Base-by-base conservation (phyloP, 2,329 filamentous ascomycete species). In the Exophiala aquamarina region DNA sequence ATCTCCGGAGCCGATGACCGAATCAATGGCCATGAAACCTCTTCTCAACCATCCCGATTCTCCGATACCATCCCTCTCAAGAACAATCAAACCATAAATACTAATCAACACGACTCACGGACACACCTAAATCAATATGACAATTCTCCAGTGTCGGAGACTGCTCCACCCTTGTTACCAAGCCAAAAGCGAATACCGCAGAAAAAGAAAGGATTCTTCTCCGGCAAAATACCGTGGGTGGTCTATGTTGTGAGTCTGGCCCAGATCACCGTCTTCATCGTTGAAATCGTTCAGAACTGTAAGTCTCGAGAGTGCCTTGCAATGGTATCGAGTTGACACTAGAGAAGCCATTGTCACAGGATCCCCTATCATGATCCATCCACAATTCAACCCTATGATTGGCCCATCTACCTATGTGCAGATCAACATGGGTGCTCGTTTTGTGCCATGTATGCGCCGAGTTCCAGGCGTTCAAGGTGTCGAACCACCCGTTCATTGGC, bases 341-440 rank as follows among this genome's bases (percentile, higher is more conserved):
- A 56, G 43, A 40, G 21, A 54, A 90, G 87, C 77, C 42, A 77
- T 86, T 58, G 71, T 91, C 21, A 96, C 92, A 1, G 87, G 87
- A 44, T 85, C 86, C 0, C 81, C 71, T 3, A 74, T 75, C 44
- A 70, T 74, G 71, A 91, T 83, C 42, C 81, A 92, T 46, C 93
- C 93, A 1, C 78, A 77, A 13, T 95, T 98, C 73, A 98, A 97
- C 70, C 87, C 88, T 49, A 95, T 98, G 89, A 95, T 98, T 62
- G 93, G 93, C 0, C 93, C 93, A 1, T 95, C 91, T 4, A 81
- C 84, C 1, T 89, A 89, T 59, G 82, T 97, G 18, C 81, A 95
- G 60, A 95, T 97, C 73, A 95, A 95, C 68, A 95, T 98, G 89
- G 93, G 93, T 49, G 89, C 91, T 32, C 84, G 93, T 52, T 98